These are phyloP conservation scores for Annona cherimola DNA, from an alignment of 164 flowering plant species.

Conservation along the genomic window DNA sequence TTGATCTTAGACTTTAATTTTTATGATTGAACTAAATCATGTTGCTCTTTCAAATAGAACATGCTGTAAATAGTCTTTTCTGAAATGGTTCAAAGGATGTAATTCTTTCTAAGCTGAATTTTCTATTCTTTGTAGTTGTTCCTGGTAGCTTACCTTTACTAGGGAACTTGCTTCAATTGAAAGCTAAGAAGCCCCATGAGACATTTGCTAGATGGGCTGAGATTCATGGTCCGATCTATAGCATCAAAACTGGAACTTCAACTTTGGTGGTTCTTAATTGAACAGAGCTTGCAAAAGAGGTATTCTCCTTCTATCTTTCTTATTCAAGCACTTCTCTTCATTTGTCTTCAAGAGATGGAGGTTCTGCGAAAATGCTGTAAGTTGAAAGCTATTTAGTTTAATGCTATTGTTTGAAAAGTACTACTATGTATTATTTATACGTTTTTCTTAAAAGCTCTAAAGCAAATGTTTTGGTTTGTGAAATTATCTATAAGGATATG, in stretches of 20 bases:
- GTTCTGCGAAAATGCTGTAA: no score
- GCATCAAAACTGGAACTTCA: constrained; percentile 63
- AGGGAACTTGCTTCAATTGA: constrained; percentile 72
- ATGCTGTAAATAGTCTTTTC: no score
- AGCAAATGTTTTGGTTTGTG: no score
- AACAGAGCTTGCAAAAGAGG: constrained; percentile 77
- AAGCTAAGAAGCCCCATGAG: constrained; percentile 72
- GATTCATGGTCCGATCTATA: constrained; percentile 68
- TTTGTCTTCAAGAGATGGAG: background rate
- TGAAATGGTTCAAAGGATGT: no score
- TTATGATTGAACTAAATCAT: no score
- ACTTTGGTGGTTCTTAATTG: constrained; percentile 70
- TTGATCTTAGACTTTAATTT: no score
- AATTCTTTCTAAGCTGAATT: constrained; percentile 1
- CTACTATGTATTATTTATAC: no score
- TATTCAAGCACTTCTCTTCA: background rate
- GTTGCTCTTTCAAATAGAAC: no score
- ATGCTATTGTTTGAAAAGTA: no score
- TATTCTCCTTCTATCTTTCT: constrained; percentile 1
- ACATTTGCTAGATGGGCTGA: constrained; percentile 69
- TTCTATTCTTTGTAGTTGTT: constrained; percentile 37
- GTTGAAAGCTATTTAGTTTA: no score
- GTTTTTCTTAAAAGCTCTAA: no score
- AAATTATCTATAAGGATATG: no score
- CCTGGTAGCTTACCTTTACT: constrained; percentile 64